phyloP scores from a whole-genome alignment of 345 rosid species.

The Hibiscus syriacus region DNA sequence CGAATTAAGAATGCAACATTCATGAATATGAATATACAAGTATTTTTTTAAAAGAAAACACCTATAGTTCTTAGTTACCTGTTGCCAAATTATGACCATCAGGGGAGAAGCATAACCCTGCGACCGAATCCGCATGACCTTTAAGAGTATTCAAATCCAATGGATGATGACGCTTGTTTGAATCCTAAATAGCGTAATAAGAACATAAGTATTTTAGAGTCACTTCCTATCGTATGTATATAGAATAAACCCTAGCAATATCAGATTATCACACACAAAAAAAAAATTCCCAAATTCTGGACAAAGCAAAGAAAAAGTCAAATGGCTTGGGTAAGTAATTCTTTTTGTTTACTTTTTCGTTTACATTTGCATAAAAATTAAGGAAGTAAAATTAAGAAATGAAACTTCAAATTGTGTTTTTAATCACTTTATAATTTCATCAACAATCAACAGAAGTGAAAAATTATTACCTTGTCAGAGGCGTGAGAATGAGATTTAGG shows the following conservation, averaged over 20 bases:
- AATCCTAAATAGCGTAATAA: slow-evolving; percentile 44
- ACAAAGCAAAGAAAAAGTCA: neutral
- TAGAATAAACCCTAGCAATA: neutral
- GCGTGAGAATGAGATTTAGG: slow-evolving; percentile 56
- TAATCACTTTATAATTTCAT: neutral
- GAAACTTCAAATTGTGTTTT: neutral
- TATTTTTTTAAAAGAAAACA: neutral
- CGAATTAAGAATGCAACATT: neutral
- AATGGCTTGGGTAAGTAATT: neutral
- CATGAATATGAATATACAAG: neutral
- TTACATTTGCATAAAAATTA: neutral
- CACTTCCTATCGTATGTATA: neutral
- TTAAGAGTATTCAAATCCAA: slow-evolving; percentile 91
- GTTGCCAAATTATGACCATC: slow-evolving; percentile 78
- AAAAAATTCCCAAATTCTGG: neutral
- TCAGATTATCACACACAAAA: neutral
- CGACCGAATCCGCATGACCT: slow-evolving; percentile 90
- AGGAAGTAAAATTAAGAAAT: neutral
- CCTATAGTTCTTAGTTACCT: slow-evolving; percentile 26
- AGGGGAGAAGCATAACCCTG: slow-evolving; percentile 67
- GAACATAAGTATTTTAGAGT: neutral
- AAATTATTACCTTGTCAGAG: slow-evolving; percentile 45
- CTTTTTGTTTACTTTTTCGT: neutral
- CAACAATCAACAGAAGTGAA: neutral
- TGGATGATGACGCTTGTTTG: slow-evolving; percentile 70